Conservation (phyloP, 2,329 filamentous ascomycete genomes). For the Neonectria neomacrospora region DNA sequence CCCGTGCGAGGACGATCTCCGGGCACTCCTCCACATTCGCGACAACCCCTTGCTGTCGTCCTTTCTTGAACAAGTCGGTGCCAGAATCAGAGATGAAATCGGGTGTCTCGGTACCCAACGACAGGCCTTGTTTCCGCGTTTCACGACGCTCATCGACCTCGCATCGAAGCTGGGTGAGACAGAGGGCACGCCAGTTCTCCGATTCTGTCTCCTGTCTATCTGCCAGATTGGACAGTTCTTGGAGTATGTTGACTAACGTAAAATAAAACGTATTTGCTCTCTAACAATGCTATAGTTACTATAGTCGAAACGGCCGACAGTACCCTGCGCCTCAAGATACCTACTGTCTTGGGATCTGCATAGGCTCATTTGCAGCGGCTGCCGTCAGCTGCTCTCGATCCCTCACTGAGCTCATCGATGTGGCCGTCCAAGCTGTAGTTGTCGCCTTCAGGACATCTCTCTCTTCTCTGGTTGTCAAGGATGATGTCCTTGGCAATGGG, state of each 20-base stretch:
- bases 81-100: conserved; percentile 37
- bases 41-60: conserved; percentile 39
- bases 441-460: conserved; percentile 38
- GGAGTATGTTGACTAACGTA: conserved; percentile 36
- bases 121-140: conserved; percentile 41
- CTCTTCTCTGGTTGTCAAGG: conserved; percentile 27
- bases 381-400: conserved; percentile 41
- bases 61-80: conserved; percentile 41
- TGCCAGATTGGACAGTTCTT: conserved; percentile 43
- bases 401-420: conserved; percentile 35
- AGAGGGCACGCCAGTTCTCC: conserved; percentile 31
- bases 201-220: conserved; percentile 38
- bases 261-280: neutral
- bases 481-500: conserved; percentile 27
- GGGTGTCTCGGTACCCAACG: conserved; percentile 27
- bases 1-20: conserved; percentile 37
- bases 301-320: conserved; percentile 26
- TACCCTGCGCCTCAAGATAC: conserved; percentile 37
- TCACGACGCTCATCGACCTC: conserved; percentile 44
- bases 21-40: conserved; percentile 34
- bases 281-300: conserved; percentile 21
- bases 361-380: conserved; percentile 43
- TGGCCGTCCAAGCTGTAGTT: conserved; percentile 34
- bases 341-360: conserved; percentile 40
- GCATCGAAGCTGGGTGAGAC: conserved; percentile 36